Conservation (phyloP, 768 basidiomycete species). For the Xerocomus spinulosus region DNA sequence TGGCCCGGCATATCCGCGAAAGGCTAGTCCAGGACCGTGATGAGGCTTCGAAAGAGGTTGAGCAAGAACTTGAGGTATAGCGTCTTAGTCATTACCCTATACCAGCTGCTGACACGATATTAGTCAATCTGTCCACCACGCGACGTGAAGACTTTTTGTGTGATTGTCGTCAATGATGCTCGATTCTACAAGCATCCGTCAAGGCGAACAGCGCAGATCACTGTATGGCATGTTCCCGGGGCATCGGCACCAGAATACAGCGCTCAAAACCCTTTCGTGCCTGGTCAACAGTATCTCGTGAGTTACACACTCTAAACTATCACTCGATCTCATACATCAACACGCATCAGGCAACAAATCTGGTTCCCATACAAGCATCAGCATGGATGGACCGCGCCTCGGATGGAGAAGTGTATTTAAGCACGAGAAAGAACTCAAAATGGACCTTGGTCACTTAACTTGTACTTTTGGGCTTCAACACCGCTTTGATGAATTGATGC, state of each 20-base stretch:
- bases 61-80: constrained; percentile 67
- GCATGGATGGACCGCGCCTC: constrained; percentile 67
- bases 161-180: constrained; percentile 64
- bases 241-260: constrained; percentile 49
- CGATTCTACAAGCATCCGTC: constrained; percentile 47
- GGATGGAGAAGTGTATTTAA: constrained; percentile 66
- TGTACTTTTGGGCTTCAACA: background rate
- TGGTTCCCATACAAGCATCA: constrained; percentile 59
- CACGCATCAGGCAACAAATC: constrained; percentile 47
- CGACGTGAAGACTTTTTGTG: constrained; percentile 70
- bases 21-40: constrained; percentile 48
- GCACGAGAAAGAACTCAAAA: constrained; percentile 59
- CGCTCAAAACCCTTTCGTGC: constrained; percentile 46
- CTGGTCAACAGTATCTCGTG: constrained; percentile 68
- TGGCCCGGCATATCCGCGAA: constrained; percentile 50
- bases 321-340: background rate
- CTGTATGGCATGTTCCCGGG: constrained; percentile 73
- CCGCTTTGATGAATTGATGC: too few species aligned
- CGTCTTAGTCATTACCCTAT: background rate
- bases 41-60: constrained; percentile 54
- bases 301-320: constrained; percentile 15
- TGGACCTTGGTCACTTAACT: constrained; percentile 42
- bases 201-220: constrained; percentile 67
- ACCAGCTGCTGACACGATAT: constrained; percentile 4
- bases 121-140: constrained; percentile 67